Evolutionary conservation across 208 protist species (phyloP), one percentile per base, ranked within the genome.

Genomic region (Acanthamoeba castellanii): DNA sequence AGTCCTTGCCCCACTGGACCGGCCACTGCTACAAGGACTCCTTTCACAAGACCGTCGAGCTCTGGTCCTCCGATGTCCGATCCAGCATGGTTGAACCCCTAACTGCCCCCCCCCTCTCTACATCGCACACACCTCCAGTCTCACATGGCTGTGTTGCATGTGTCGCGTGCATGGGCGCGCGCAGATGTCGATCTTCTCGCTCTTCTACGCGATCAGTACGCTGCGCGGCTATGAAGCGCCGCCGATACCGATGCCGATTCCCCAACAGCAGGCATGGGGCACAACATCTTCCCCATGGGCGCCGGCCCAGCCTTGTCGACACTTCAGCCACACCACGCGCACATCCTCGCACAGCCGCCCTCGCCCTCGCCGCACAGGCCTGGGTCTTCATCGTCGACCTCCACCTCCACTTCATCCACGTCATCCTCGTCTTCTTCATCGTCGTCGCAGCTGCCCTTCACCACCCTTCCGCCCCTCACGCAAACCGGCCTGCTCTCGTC

Each of bases 161-260:
- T 55, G 50, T 55, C n/a, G n/a, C 13, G 7, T 9, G 50, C 14
- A 6, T 55, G 50, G 14, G 7, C 7, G 7, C 0, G 50, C 0
- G 64, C 64, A 72, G 64, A 34, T 34, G 64, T 72, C 64, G 64
- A 72, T 72, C 64, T 72, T 72, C n/a, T 72, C 64, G 64, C 64
- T 72, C n/a, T 72, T 72, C 30, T 34, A 72, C 7, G 64, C 64
- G n/a, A 72, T 72, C 64, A 72, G 64, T 27, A 72, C n/a, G 64
- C 64, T 72, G 64, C 64, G 64, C 14, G 64, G 22, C 6, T 72
- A 72, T 6, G 64, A 30, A n/a, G 64, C 64, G 64, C 64, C 22
- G 2, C 22, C 64, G n/a, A 22, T 18, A 6, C 30, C 22, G n/a
- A 13, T 27, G 13, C 57, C 57, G 57, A 7, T n/a, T 13, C 13